Evolutionary conservation across 2,329 filamentous ascomycete genomes (phyloP).

Genomic region (Zalaria obscura): DNA sequence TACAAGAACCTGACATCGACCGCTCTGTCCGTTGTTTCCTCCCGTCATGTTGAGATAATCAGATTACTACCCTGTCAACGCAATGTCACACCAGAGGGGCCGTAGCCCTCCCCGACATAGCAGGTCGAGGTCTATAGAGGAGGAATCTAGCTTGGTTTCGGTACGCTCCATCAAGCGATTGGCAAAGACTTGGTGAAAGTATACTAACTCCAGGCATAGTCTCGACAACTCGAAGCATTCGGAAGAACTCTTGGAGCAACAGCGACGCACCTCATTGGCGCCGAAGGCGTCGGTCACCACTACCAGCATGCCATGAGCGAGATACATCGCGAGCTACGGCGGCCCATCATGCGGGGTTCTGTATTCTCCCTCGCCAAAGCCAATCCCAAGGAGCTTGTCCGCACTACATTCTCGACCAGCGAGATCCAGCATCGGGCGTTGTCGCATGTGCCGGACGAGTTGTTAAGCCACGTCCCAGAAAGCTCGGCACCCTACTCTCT

Average conservation of each 20-base stretch:
- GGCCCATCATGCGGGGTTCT: slow-evolving; percentile 71
- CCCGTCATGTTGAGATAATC: background rate
- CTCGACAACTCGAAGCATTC: slow-evolving; percentile 81
- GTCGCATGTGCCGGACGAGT: slow-evolving; percentile 76
- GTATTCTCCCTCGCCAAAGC: slow-evolving; percentile 86
- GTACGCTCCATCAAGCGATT: slow-evolving; percentile 3
- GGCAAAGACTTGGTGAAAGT: background rate
- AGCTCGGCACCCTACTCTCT: slow-evolving; percentile 76
- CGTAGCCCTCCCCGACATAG: slow-evolving; percentile 4
- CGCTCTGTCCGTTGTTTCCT: no score
- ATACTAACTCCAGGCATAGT: slow-evolving; percentile 35
- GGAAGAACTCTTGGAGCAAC: slow-evolving; percentile 90
- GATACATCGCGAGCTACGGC: slow-evolving; percentile 76
- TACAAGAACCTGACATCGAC: no score
- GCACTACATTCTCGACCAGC: slow-evolving; percentile 73
- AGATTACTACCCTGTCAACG: background rate
- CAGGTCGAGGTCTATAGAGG: slow-evolving; percentile 2
- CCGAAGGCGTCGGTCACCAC: slow-evolving; percentile 41
- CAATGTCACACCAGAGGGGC: slow-evolving; percentile 4
- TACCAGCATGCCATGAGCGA: slow-evolving; percentile 82
- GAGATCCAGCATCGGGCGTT: slow-evolving; percentile 93
- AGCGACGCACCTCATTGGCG: slow-evolving; percentile 72
- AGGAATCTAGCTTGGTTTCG: slow-evolving; percentile 5
- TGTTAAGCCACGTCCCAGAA: slow-evolving; percentile 80
- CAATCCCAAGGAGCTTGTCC: slow-evolving; percentile 84